Evolutionary conservation across 2,329 filamentous ascomycete genomes (phyloP), one percentile per base, ranked within the genome.

Genomic region (Exophiala sp.): DNA sequence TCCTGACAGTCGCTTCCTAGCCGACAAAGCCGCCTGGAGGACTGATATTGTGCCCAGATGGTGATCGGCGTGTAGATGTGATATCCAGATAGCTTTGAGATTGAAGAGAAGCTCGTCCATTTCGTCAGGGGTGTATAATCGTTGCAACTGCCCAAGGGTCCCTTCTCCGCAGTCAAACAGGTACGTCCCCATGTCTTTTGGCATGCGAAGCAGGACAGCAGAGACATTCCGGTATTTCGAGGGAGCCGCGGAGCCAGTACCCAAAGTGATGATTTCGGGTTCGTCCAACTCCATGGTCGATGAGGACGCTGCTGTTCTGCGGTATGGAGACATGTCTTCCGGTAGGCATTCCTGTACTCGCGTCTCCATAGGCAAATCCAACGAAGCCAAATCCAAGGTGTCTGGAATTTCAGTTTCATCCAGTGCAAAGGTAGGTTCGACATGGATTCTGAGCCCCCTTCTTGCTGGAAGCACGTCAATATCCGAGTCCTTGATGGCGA

Each of bases 161-260:
- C 90, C 91, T 71, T 99, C 94, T 54, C 94, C 94, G 62, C 86
- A 89, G 71, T 99, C 94, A 54, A 99, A 81, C 1, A 99, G 76
- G 66, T 96, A 95, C 68, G 83, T 91, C n/a, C 94, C 94, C 63
- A 85, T 81, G 3, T 85, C 88, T 21, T 58, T 35, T 5, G 94
- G 94, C 2, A 96, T 86, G 11, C 88, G 82, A 41, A 99, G 73
- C 3, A 99, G 77, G 0, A 91, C 96, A 1, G 86, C 85, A 9
- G 92, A 96, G 16, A 99, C 94, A 68, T 97, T 99, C 64, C 94
- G 88, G 70, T 96, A 94, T 68, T 95, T 95, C 33, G 90, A 95
- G 1, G 94, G 94, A 12, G 88, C 69, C 0, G 92, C 88, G 2
- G 92, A 97, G 7, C 94, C 94, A 2, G 94, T 99, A 5, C 94